Evolutionary conservation across 192 early-diverging fungal species (phyloP).

Genomic region (Spinellus fusiger): DNA sequence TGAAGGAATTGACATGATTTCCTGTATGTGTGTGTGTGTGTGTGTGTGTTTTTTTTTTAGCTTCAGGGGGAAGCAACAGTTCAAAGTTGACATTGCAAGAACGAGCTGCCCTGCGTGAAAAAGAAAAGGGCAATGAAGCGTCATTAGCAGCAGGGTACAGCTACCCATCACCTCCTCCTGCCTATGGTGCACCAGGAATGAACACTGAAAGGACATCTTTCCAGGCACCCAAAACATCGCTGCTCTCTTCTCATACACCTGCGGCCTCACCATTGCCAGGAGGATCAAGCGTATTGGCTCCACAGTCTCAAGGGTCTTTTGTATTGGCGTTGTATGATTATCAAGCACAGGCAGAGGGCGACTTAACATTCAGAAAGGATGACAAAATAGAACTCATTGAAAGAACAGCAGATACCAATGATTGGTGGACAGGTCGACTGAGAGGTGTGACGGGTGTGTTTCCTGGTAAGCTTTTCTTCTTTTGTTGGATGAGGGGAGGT

Average conservation of each 20-base stretch:
- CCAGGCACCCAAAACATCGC: too few relatives aligned
- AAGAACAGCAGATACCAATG: slow-evolving; percentile 30
- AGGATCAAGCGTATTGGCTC: not conserved
- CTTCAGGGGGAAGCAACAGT: slow-evolving; percentile 18
- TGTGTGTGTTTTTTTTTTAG: slow-evolving; percentile 1
- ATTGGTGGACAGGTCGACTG: slow-evolving; percentile 41
- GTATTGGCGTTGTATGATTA: slow-evolving; percentile 39
- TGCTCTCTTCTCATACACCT: not conserved
- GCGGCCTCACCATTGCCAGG: not conserved
- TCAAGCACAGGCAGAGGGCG: slow-evolving; percentile 31
- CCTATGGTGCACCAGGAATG: too few relatives aligned
- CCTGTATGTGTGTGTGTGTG: not conserved
- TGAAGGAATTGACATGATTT: not conserved
- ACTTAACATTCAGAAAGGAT: slow-evolving; percentile 35
- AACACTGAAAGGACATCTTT: too few relatives aligned
- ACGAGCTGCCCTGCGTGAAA: slow-evolving; percentile 17
- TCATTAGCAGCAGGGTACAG: not conserved
- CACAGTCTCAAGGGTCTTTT: not conserved
- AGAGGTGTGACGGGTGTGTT: slow-evolving; percentile 27
- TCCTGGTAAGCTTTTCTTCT: slow-evolving; percentile 17
- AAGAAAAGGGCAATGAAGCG: slow-evolving; percentile 8
- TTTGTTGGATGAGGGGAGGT: not conserved
- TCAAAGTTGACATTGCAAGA: slow-evolving; percentile 23
- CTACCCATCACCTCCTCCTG: not conserved
- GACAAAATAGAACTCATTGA: slow-evolving; percentile 38